phyloP scores from a whole-genome alignment of 257 asterid species.

The Nicotiana sylvestris region DNA sequence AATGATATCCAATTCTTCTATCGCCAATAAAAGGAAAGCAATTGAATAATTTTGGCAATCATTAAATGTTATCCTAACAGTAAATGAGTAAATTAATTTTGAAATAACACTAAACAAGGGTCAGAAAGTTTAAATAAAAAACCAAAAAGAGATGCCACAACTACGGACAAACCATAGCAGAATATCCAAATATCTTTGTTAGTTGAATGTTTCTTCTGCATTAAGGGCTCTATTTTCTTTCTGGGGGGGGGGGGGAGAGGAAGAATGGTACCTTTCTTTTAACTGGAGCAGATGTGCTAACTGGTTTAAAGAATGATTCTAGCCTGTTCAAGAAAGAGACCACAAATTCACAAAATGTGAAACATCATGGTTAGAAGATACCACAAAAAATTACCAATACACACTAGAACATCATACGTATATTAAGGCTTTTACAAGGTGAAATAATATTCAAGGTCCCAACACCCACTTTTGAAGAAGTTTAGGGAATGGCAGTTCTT shows the following conservation, averaged over 20 bases:
- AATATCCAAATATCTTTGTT: neutral
- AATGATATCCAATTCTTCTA: neutral
- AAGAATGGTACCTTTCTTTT: constrained; percentile 67
- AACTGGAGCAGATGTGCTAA: constrained; percentile 54
- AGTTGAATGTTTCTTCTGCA: neutral
- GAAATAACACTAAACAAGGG: neutral
- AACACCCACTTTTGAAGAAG: neutral
- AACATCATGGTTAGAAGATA: constrained; percentile 9
- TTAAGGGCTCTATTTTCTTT: neutral
- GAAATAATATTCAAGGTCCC: neutral
- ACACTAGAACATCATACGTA: neutral
- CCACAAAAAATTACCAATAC: neutral
- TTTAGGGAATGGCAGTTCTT: neutral
- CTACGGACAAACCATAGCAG: neutral
- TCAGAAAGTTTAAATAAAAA: neutral
- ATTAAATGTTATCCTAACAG: neutral
- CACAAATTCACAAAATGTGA: constrained; percentile 4
- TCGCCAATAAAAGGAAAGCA: neutral
- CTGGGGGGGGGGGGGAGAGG: neutral
- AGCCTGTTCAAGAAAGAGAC: constrained; percentile 46
- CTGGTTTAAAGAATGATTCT: constrained; percentile 95
- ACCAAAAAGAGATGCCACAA: neutral
- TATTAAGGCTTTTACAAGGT: neutral
- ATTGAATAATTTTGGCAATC: neutral
- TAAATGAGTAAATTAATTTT: neutral